A percentile compares a stretch with the other conserved stretches of the same genome.
These are phyloP conservation scores for Capsicum chinense DNA, from an alignment of 257 asterid genomes.

Conservation along the genomic window DNA sequence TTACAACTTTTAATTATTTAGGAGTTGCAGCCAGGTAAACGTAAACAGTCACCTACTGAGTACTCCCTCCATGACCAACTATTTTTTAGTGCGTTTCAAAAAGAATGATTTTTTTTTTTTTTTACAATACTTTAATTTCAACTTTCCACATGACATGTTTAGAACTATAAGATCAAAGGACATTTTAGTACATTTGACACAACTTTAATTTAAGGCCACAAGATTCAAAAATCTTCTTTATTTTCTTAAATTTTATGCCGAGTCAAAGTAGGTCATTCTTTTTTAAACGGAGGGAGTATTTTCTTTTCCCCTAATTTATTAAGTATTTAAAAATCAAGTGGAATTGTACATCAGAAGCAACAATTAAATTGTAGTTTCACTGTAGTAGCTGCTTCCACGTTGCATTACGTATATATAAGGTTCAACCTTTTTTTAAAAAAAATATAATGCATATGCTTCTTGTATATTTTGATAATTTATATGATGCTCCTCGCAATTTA, in stretches of 20 bases:
- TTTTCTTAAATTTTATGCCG: too few relatives aligned
- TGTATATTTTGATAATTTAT: neutral
- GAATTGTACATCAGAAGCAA: neutral
- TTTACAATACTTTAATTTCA: too few relatives aligned
- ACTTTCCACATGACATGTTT: too few relatives aligned
- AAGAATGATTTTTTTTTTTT: too few relatives aligned
- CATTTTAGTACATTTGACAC: too few relatives aligned
- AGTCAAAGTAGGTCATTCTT: too few relatives aligned
- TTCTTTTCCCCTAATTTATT: neutral
- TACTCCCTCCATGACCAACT: too few relatives aligned
- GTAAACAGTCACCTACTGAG: neutral
- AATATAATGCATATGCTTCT: neutral
- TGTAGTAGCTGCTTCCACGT: constrained; percentile 13
- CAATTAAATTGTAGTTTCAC: neutral
- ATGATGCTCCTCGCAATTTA: neutral
- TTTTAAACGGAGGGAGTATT: too few relatives aligned
- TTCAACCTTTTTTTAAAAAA: neutral
- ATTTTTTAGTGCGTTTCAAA: too few relatives aligned
- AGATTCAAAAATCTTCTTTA: too few relatives aligned
- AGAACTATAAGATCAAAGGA: too few relatives aligned
- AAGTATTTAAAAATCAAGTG: neutral
- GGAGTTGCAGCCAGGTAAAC: neutral
- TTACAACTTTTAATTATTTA: neutral
- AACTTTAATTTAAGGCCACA: too few relatives aligned
- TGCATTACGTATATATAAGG: constrained; percentile 1